phyloP scores from a whole-genome alignment of 495 filamentous ascomycete genomes.

The Hypoxylon trugodes region DNA sequence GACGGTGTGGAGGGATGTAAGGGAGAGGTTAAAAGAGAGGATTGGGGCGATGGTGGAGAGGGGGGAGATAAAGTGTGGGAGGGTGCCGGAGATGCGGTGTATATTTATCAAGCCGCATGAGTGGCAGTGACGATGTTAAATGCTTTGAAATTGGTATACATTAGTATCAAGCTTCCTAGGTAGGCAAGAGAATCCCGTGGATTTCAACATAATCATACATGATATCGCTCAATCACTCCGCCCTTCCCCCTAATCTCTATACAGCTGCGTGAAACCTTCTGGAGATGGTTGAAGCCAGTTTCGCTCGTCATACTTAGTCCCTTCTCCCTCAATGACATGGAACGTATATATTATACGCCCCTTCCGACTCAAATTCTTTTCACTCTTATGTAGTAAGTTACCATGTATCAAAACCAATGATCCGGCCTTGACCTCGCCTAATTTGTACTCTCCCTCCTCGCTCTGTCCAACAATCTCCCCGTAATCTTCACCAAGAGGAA shows the following conservation, averaged over 20 bases:
- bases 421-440: conserved; percentile 85
- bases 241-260: conserved; percentile 35
- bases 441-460: conserved; percentile 66
- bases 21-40: no score
- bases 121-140: no score
- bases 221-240: neutral
- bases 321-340: conserved; percentile 91
- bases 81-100: no score
- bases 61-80: no score
- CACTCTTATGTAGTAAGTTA: conserved; percentile 95
- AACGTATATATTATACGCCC: conserved; percentile 97
- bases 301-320: conserved; percentile 75
- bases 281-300: conserved; percentile 93
- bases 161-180: neutral
- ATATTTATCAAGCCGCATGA: no score
- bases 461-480: conserved; percentile 40
- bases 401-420: conserved; percentile 94
- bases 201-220: neutral
- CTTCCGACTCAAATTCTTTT: conserved; percentile 83
- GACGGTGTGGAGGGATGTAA: no score
- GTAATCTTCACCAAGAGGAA: conserved; percentile 55
- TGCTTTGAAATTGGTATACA: neutral
- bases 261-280: conserved; percentile 78
- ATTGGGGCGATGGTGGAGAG: no score
- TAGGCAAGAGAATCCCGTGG: neutral